Base-by-base conservation (phyloP, 805 yeast species). In the Yarrowia porcina region DNA sequence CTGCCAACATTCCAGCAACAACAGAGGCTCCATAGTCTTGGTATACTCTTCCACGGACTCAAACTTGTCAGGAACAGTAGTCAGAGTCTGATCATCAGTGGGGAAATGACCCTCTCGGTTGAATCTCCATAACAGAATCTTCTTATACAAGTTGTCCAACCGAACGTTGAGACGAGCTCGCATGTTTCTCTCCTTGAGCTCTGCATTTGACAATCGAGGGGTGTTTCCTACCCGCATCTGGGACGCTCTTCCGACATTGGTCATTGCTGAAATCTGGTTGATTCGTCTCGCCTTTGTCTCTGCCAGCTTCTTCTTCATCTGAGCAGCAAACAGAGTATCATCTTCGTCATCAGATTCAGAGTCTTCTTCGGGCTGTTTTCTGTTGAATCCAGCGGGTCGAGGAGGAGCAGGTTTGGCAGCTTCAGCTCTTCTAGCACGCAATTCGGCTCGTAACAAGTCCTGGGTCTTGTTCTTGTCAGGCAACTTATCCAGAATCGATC, bases 1-100 rank as follows among this genome's bases (percentile, higher is more conserved):
- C 70, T 92, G 96, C 97, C 98, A 96, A 66, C 96, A 89, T 75
- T 94, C 99, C 41, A 93, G 75, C 71, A 92, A 75, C 45, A 94
- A 76, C 44, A 94, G 77, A 0, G 99, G 99, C 67, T 86, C 89
- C 73, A 90, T 87, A 1, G 82, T 79, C 35, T 78, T 76, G 52
- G 82, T 82, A 70, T 96, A 94, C 2, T 88, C 90, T n/a, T 75
- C 77, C 4, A 85, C 84, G 57, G 82, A 76, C 0, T 69, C 64
- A 70, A 89, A 94, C 1, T 74, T 69, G 66, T 84, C 84, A 28
- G 82, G 81, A 6, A 89, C 86, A 0, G 76, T 72, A 1, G 70
- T 69, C 68, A 82, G 83, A 1, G 73, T 69, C 3, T 74, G 73
- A 1, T 70, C 69, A 1, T 73, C 73, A 0, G 70, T 64, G 0